Evolutionary conservation across 306 rosid species (phyloP), one percentile per base, ranked within the genome.

Genomic region (Cucurbita ficifolia): DNA sequence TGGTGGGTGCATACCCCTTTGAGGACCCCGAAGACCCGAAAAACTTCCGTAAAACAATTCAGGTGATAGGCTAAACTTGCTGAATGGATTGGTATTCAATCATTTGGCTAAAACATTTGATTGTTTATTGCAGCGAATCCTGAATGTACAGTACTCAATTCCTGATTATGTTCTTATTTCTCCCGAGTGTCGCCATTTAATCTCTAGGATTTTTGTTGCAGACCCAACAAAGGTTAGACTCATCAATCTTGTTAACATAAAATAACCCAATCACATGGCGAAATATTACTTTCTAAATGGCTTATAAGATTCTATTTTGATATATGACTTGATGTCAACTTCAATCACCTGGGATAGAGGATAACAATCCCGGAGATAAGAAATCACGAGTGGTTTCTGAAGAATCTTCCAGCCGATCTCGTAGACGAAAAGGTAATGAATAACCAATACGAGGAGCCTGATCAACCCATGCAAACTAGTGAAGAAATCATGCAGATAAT

Each of bases 1-100:
- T 94, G 88, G 97, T 90, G 71, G 98, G 97, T 55, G 98, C 98
- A 17, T 94, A 90, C 81, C 98, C 98, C 62, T 94, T 94, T 35
- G 97, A 93, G 83, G 97, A 93, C 78, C 96, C 97, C 18, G 98
- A 85, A 73, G 97, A 93, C 73, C 98, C 98, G 21, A 94, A 89
- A 83, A 94, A 90, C 83, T 90, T 94, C 81, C 95, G 97, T 78
- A 94, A 87, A 81, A 90, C 98, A 59, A 94, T 94, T 73, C 92
- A 87, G 70, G 97, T 90, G 85, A 80, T 17, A 36, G 16, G 64
- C 17, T 49, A 7, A 52, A 51, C 63, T 22, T 21, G 17, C 21
- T 3, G 72, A 68, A 14, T 76, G 8, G 33, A 18, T 75, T 76
- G 33, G 19, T 2, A 39, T 56, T 55, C 29, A 33, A 51, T 53